Conservation (phyloP, 2,329 filamentous ascomycete genomes). For the Colletotrichum sansevieriae region DNA sequence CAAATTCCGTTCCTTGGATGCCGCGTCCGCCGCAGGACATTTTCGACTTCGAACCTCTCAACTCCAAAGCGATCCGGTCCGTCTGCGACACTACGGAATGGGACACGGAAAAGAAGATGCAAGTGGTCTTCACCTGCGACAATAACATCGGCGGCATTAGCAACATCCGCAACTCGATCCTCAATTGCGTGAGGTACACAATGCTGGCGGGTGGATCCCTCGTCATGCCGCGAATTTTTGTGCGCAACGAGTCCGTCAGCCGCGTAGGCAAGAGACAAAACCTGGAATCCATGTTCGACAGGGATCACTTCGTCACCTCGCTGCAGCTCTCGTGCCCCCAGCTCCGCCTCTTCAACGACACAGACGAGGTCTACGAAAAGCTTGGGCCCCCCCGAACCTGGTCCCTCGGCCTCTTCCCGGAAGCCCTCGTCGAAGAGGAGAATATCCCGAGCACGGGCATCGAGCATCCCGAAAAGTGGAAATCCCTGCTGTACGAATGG, state of each 20-base stretch:
- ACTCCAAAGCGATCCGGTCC: slow-evolving; percentile 43
- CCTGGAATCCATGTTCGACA: slow-evolving; percentile 48
- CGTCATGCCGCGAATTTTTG: slow-evolving; percentile 53
- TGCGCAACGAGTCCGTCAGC: slow-evolving; percentile 49
- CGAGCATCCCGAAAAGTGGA: slow-evolving; percentile 45
- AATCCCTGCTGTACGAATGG: slow-evolving; percentile 47
- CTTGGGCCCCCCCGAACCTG: slow-evolving; percentile 39
- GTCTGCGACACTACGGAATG: slow-evolving; percentile 45
- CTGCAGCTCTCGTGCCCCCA: slow-evolving; percentile 46
- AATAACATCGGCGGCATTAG: slow-evolving; percentile 54
- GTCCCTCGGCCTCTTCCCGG: slow-evolving; percentile 46
- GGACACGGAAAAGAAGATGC: slow-evolving; percentile 39
- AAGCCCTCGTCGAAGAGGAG: slow-evolving; percentile 47
- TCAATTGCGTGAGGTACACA: slow-evolving; percentile 56
- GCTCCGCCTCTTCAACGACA: slow-evolving; percentile 46
- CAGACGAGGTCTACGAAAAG: slow-evolving; percentile 44
- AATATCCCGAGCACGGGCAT: slow-evolving; percentile 46
- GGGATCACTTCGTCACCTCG: slow-evolving; percentile 45
- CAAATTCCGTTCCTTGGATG: not conserved
- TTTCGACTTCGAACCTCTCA: slow-evolving; percentile 32
- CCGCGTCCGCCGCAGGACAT: not conserved
- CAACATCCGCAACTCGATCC: slow-evolving; percentile 55
- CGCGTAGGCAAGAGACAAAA: slow-evolving; percentile 44
- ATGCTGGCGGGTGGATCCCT: slow-evolving; percentile 53
- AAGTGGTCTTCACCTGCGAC: slow-evolving; percentile 55